A percentile compares a stretch with the other conserved stretches of the same genome.
These are phyloP conservation scores for Fusarium sp. DNA, from an alignment of 2,329 filamentous ascomycete species.

Conservation along the genomic window DNA sequence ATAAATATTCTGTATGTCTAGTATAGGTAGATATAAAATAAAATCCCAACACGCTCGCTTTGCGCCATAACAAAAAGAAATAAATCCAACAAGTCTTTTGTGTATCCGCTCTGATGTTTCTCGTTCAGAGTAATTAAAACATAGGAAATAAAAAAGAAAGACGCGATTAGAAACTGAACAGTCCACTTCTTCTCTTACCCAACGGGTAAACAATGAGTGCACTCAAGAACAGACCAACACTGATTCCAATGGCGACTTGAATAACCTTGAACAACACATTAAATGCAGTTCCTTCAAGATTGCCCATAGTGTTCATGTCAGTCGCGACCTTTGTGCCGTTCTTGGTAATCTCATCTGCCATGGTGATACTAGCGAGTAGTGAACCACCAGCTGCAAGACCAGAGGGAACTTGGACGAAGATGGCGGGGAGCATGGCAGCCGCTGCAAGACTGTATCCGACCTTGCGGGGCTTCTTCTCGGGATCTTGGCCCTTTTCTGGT, in stretches of 20 bases:
- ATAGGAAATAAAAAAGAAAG: neutral
- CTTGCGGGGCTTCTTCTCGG: constrained; percentile 53
- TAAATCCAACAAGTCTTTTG: neutral
- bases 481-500: constrained; percentile 37
- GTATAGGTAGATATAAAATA: neutral
- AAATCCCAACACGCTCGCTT: constrained; percentile 31
- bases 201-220: constrained; percentile 67
- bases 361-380: constrained; percentile 67
- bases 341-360: constrained; percentile 65
- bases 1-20: constrained; percentile 9
- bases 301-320: constrained; percentile 42
- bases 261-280: constrained; percentile 69
- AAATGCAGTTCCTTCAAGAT: constrained; percentile 61
- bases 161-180: constrained; percentile 63
- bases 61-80: constrained; percentile 26
- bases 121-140: neutral
- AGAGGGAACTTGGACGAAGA: constrained; percentile 78
- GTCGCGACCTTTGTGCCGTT: constrained; percentile 52
- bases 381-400: constrained; percentile 71
- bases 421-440: constrained; percentile 86
- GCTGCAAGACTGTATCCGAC: constrained; percentile 83
- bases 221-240: constrained; percentile 69
- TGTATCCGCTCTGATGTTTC: neutral
- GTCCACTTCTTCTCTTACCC: constrained; percentile 68
- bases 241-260: constrained; percentile 71